phyloP scores from a whole-genome alignment of 495 filamentous ascomycete genomes.

The Aspergillus avenaceus region DNA sequence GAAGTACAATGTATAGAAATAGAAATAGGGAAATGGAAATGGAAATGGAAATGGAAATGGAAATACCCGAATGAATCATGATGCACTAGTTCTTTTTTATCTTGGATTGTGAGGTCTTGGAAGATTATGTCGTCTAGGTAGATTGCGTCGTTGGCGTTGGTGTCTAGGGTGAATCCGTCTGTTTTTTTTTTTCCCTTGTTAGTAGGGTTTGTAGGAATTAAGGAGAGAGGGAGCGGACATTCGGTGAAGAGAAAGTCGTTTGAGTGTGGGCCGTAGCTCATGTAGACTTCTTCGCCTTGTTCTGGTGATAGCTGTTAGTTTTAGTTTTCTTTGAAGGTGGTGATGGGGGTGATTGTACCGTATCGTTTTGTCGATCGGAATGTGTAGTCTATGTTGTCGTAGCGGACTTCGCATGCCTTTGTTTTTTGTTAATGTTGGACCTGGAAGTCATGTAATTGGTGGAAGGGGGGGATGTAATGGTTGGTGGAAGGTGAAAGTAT shows the following conservation, averaged over 20 bases:
- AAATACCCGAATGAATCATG: constrained; percentile 49
- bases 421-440: no score
- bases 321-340: neutral
- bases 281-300: constrained; percentile 63
- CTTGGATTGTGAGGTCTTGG: constrained; percentile 31
- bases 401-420: constrained; percentile 51
- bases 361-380: constrained; percentile 27
- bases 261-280: constrained; percentile 69
- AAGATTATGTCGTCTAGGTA: constrained; percentile 59
- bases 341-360: no score
- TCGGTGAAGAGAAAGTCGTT: constrained; percentile 74
- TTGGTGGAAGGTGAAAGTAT: neutral
- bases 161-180: constrained; percentile 64
- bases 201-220: neutral
- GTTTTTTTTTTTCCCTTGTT: neutral
- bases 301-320: constrained; percentile 12
- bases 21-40: no score
- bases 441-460: no score
- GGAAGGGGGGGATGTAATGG: neutral
- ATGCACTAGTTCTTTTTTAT: constrained; percentile 43
- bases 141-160: constrained; percentile 59
- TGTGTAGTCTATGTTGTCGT: constrained; percentile 50
- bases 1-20: no score
- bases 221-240: constrained; percentile 34
- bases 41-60: neutral